phyloP scores from a whole-genome alignment of 257 asterid species.

The Plantago ovata region DNA sequence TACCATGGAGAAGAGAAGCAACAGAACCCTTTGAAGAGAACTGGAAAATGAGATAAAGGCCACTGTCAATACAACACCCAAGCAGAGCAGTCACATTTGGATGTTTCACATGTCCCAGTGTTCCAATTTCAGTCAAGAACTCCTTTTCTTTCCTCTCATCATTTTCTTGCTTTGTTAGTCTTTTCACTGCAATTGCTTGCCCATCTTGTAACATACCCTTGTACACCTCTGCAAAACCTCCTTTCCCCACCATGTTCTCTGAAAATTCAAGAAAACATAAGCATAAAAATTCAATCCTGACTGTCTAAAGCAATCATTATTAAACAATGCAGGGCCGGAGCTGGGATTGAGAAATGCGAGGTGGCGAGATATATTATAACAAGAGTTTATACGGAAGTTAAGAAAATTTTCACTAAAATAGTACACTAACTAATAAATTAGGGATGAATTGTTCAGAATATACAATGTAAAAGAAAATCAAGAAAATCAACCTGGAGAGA shows the following conservation, averaged over 20 bases:
- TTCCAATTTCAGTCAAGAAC: conserved; percentile 81
- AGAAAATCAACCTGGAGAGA: conserved; percentile 49
- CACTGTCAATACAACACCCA: conserved; percentile 87
- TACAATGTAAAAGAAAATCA: neutral
- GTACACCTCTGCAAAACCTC: conserved; percentile 98
- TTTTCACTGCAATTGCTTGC: conserved; percentile 77
- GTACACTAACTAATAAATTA: too few relatives aligned
- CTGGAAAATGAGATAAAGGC: conserved; percentile 85
- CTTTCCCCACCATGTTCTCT: conserved; percentile 87
- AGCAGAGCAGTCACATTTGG: conserved; percentile 70
- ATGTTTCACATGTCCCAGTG: conserved; percentile 82
- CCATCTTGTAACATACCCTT: conserved; percentile 76
- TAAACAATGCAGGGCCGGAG: neutral
- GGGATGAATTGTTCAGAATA: too few relatives aligned
- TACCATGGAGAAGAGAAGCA: conserved; percentile 88
- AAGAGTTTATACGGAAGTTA: too few relatives aligned
- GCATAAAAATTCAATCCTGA: neutral
- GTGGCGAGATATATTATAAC: too few relatives aligned
- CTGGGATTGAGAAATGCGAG: too few relatives aligned
- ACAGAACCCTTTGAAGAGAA: conserved; percentile 90
- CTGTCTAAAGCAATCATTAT: neutral
- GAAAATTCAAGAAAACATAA: neutral
- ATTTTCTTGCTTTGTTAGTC: conserved; percentile 51
- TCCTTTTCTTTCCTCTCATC: conserved; percentile 94
- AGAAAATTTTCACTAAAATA: too few relatives aligned